Conservation (phyloP, 331 rosid genomes). For the Rhamnella rubrinervis region DNA sequence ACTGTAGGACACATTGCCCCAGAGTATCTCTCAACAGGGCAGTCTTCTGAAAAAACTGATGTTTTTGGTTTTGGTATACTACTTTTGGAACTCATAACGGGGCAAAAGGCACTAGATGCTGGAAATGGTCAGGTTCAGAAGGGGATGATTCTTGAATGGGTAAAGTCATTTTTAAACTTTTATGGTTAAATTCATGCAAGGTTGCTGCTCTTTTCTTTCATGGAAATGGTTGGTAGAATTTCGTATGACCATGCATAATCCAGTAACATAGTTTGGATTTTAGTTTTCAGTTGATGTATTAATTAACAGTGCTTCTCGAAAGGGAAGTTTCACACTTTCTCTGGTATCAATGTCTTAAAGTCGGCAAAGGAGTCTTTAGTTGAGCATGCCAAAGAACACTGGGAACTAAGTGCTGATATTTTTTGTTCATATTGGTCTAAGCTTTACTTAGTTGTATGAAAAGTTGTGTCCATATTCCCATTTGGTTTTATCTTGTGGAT, state of each 20-base stretch:
- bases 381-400: too few species aligned
- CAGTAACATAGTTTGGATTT: too few species aligned
- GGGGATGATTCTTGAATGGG: conserved; percentile 99
- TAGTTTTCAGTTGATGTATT: too few species aligned
- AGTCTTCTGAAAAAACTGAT: conserved; percentile 93
- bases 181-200: neutral
- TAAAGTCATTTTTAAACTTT: conserved; percentile 23
- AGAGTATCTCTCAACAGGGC: conserved; percentile 92
- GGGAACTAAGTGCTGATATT: too few species aligned
- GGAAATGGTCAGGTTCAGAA: conserved; percentile 87
- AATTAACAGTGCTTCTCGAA: too few species aligned
- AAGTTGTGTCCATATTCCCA: too few species aligned
- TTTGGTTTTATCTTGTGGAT: too few species aligned
- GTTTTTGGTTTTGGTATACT: conserved; percentile 93
- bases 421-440: too few species aligned
- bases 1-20: conserved; percentile 97
- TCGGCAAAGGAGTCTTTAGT: too few species aligned
- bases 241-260: neutral
- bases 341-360: too few species aligned
- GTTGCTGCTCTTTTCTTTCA: neutral
- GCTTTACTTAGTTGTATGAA: too few species aligned
- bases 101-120: conserved; percentile 87
- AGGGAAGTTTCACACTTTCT: too few species aligned
- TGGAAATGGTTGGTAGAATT: conserved; percentile 1
- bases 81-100: conserved; percentile 89